These are phyloP conservation scores for Oryza glumipatula DNA, from an alignment of 176 grass and related monocot genomes.

Conservation along the genomic window DNA sequence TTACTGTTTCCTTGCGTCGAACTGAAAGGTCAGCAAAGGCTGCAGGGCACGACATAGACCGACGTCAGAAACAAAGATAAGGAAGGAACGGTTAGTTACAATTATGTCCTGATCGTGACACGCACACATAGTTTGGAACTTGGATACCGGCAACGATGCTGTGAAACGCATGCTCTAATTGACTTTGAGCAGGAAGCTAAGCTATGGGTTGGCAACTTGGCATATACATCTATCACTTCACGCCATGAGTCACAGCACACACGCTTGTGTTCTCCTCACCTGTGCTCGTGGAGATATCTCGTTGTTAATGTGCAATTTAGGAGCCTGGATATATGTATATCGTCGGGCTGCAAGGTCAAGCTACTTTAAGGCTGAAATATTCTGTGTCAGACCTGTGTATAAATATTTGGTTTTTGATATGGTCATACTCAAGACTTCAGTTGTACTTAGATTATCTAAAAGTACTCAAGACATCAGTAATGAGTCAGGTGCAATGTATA, in stretches of 20 bases:
- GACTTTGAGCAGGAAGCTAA: conserved; percentile 26
- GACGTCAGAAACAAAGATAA: conserved; percentile 55
- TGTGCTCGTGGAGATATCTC: neutral
- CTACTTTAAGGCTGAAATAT: neutral
- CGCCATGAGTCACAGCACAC: neutral
- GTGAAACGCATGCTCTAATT: conserved; percentile 22
- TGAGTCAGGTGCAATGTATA: conserved; percentile 30
- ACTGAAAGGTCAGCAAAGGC: conserved; percentile 56
- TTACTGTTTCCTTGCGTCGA: neutral
- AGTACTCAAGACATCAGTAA: conserved; percentile 11
- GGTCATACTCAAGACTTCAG: conserved; percentile 25
- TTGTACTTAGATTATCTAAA: neutral
- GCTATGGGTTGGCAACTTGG: conserved; percentile 7
- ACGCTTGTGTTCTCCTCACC: neutral
- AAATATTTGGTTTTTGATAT: neutral
- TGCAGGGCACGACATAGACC: conserved; percentile 44
- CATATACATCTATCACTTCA: conserved; percentile 3
- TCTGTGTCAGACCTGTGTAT: neutral
- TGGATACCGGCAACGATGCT: conserved; percentile 36
- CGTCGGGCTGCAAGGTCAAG: conserved; percentile 4
- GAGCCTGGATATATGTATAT: neutral
- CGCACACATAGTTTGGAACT: conserved; percentile 29
- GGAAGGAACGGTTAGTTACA: conserved; percentile 24
- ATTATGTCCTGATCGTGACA: conserved; percentile 44
- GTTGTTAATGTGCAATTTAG: neutral